Percentiles rank a stretch among this genome's conserved stretches.
Conservation (phyloP, 805 yeast genomes). For the Candida nonsorbophila region DNA sequence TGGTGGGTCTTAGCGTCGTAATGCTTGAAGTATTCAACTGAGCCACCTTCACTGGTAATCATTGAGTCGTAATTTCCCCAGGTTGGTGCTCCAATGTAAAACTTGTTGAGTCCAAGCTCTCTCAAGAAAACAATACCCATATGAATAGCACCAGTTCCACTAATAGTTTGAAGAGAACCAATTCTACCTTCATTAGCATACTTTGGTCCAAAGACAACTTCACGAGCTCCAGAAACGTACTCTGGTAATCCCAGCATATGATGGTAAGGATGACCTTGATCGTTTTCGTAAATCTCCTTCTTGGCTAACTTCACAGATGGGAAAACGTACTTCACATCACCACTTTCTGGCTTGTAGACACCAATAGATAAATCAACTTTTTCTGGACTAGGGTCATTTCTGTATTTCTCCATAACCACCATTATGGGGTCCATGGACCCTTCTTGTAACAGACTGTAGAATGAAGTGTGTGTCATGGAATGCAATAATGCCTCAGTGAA, state of each 20-base stretch:
- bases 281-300: conserved; percentile 21
- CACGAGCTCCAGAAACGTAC: conserved; percentile 27
- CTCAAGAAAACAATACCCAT: conserved; percentile 27
- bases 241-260: conserved; percentile 37
- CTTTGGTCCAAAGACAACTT: conserved; percentile 29
- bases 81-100: conserved; percentile 32
- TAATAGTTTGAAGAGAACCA: conserved; percentile 33
- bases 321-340: conserved; percentile 26
- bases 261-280: conserved; percentile 43
- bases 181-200: conserved; percentile 17
- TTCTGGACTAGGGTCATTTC: conserved; percentile 20
- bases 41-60: conserved; percentile 26
- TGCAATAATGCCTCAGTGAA: no score
- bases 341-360: conserved; percentile 39
- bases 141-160: conserved; percentile 40
- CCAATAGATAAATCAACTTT: conserved; percentile 42
- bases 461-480: conserved; percentile 9
- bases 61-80: conserved; percentile 37
- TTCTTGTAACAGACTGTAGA: conserved; percentile 5
- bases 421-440: conserved; percentile 26
- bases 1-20: conserved; percentile 21
- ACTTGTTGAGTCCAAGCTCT: conserved; percentile 16
- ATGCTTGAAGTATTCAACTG: conserved; percentile 20
- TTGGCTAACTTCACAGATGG: conserved; percentile 36
- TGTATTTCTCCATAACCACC: conserved; percentile 13